Evolutionary conservation across 192 early-diverging fungal species (phyloP).

Genomic region (Paraglomus brasilianum): DNA sequence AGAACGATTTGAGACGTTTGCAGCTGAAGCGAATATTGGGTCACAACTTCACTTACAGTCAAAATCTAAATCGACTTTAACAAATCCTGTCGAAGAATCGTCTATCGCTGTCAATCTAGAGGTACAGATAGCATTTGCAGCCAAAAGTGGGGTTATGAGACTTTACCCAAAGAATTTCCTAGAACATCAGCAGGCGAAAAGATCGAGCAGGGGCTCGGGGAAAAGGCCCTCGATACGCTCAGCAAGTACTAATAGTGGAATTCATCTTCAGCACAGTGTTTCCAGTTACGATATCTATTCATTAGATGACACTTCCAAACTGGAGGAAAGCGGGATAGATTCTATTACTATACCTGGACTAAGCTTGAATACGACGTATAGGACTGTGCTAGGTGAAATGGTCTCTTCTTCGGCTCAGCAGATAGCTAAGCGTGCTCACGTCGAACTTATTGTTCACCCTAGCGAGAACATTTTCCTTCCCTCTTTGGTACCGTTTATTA

Average conservation of each 20-base stretch:
- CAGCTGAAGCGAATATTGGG: conserved; percentile 35
- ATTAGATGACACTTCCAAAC: conserved; percentile 17
- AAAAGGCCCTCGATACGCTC: conserved; percentile 1
- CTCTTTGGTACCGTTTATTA: conserved; percentile 65
- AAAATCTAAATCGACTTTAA: neutral
- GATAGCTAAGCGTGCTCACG: conserved; percentile 46
- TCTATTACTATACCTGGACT: conserved; percentile 55
- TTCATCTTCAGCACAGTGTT: neutral
- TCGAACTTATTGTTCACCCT: conserved; percentile 63
- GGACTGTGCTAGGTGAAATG: conserved; percentile 45
- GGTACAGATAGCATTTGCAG: conserved; percentile 50
- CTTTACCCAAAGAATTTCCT: conserved; percentile 54
- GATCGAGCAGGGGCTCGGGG: neutral
- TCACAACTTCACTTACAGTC: conserved; percentile 5
- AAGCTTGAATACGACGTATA: conserved; percentile 47
- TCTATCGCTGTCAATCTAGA: conserved; percentile 44
- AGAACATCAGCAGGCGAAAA: conserved; percentile 38
- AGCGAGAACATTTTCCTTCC: conserved; percentile 74
- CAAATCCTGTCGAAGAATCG: conserved; percentile 21
- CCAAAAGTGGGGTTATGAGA: conserved; percentile 46
- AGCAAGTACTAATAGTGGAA: conserved; percentile 1
- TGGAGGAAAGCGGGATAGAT: conserved; percentile 44
- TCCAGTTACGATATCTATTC: neutral
- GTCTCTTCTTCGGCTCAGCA: conserved; percentile 31
- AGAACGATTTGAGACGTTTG: conserved; percentile 53